A percentile compares a stretch with the other conserved stretches of the same genome.
phyloP scores from a whole-genome alignment of 768 basidiomycete species.

The Leccinum variicolor region DNA sequence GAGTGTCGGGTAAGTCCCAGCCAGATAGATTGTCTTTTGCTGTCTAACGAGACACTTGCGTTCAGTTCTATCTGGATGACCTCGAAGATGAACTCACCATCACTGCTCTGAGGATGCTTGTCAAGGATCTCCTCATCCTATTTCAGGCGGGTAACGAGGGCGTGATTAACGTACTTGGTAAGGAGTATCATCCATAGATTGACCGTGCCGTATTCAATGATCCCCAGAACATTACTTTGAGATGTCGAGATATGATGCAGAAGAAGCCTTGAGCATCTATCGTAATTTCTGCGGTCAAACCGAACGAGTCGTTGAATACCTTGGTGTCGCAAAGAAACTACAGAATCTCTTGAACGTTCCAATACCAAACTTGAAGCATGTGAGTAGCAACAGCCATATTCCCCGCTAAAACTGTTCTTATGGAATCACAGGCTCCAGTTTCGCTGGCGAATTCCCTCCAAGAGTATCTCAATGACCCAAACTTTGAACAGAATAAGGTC shows the following conservation, averaged over 20 bases:
- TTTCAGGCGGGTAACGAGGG: slow-evolving; percentile 98
- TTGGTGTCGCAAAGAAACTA: slow-evolving; percentile 88
- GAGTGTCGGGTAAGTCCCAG: slow-evolving; percentile 73
- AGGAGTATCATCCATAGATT: slow-evolving; percentile 29
- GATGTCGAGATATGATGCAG: slow-evolving; percentile 93
- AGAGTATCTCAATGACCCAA: slow-evolving; percentile 94
- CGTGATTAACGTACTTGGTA: slow-evolving; percentile 76
- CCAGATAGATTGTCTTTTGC: neutral
- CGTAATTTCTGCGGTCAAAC: slow-evolving; percentile 94
- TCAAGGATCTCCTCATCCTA: slow-evolving; percentile 92
- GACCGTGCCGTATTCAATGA: slow-evolving; percentile 12
- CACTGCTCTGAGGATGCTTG: slow-evolving; percentile 86
- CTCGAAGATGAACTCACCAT: slow-evolving; percentile 89
- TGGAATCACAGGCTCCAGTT: slow-evolving; percentile 73
- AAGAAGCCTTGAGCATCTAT: slow-evolving; percentile 81
- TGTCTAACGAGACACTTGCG: neutral
- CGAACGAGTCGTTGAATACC: slow-evolving; percentile 87
- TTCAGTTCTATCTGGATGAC: slow-evolving; percentile 90
- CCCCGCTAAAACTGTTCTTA: neutral
- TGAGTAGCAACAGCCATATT: slow-evolving; percentile 31
- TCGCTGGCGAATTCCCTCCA: slow-evolving; percentile 91
- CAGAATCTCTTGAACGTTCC: slow-evolving; percentile 92
- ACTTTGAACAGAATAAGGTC: slow-evolving; percentile 91
- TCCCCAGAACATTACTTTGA: slow-evolving; percentile 90
- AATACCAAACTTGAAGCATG: slow-evolving; percentile 92